These are phyloP conservation scores for Litsea cubeba DNA, from an alignment of 164 flowering plant species.

Conservation along the genomic window DNA sequence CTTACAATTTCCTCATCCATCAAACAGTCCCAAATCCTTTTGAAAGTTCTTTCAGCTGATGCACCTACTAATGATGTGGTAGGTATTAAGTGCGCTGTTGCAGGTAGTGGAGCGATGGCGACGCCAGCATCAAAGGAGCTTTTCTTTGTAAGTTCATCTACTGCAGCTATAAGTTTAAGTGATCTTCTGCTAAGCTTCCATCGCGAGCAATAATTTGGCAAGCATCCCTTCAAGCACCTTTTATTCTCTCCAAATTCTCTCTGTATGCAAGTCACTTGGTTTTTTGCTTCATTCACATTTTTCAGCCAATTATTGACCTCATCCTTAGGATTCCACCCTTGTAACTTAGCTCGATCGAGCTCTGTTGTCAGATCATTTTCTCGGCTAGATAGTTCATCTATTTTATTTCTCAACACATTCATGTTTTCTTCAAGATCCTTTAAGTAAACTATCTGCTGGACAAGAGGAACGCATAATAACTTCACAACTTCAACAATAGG, in stretches of 20 bases:
- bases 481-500: constrained; percentile 2
- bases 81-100: background rate
- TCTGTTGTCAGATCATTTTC: constrained; percentile 6
- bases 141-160: constrained; percentile 1
- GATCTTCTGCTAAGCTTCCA: constrained; percentile 2
- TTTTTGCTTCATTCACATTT: background rate
- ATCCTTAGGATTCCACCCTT: constrained; percentile 1
- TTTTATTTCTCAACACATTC: background rate
- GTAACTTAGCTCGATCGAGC: background rate
- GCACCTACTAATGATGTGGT: background rate
- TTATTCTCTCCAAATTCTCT: background rate
- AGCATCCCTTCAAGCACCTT: constrained; percentile 1
- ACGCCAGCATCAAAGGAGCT: constrained; percentile 5
- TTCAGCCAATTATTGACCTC: constrained; percentile 6
- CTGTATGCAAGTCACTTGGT: background rate
- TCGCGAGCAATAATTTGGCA: constrained; percentile 1
- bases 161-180: background rate
- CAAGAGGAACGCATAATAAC: background rate
- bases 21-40: constrained; percentile 2
- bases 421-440: constrained; percentile 1
- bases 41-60: background rate
- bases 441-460: background rate
- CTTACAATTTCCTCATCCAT: background rate
- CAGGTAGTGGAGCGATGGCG: background rate
- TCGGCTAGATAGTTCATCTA: constrained; percentile 7